phyloP scores from a whole-genome alignment of 2,329 filamentous ascomycete genomes.

The Fusarium sp. region DNA sequence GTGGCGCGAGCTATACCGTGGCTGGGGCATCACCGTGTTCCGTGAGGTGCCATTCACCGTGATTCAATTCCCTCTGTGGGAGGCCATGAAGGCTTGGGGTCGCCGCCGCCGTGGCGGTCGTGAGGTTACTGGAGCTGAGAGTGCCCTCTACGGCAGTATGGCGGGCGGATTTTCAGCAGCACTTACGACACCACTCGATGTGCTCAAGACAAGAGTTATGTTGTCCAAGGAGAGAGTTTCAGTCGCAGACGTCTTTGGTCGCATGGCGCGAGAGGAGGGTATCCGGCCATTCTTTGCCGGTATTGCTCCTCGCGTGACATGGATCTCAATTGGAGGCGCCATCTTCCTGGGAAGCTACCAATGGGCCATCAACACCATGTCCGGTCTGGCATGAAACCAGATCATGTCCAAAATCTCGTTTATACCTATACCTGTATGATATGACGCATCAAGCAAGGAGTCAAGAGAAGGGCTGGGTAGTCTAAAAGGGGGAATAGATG shows the following conservation, averaged over 20 bases:
- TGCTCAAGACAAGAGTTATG: slow-evolving; percentile 98
- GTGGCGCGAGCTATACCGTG: slow-evolving; percentile 87
- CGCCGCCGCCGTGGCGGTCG: slow-evolving; percentile 52
- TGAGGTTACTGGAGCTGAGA: slow-evolving; percentile 77
- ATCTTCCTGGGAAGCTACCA: slow-evolving; percentile 96
- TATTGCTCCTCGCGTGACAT: slow-evolving; percentile 84
- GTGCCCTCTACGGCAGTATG: slow-evolving; percentile 84
- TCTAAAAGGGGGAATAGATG: slow-evolving; percentile 11
- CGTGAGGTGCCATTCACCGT: slow-evolving; percentile 97
- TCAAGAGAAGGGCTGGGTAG: slow-evolving; percentile 13
- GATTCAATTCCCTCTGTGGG: slow-evolving; percentile 98
- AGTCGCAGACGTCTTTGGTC: slow-evolving; percentile 67
- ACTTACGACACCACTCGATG: slow-evolving; percentile 91
- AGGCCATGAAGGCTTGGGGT: slow-evolving; percentile 83
- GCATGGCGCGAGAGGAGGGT: slow-evolving; percentile 73
- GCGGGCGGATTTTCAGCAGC: slow-evolving; percentile 88
- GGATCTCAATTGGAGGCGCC: slow-evolving; percentile 94
- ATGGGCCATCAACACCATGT: slow-evolving; percentile 82
- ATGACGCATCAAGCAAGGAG: slow-evolving; percentile 22
- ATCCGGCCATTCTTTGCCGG: slow-evolving; percentile 78
- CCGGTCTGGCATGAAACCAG: slow-evolving; percentile 18
- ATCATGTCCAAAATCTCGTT: slow-evolving; percentile 3
- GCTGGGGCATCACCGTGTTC: slow-evolving; percentile 92
- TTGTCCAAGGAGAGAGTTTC: slow-evolving; percentile 76
- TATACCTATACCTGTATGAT: slow-evolving; percentile 29